Evolutionary conservation across 805 yeast species (phyloP).

Genomic region (Starmerella gropengiesseri): DNA sequence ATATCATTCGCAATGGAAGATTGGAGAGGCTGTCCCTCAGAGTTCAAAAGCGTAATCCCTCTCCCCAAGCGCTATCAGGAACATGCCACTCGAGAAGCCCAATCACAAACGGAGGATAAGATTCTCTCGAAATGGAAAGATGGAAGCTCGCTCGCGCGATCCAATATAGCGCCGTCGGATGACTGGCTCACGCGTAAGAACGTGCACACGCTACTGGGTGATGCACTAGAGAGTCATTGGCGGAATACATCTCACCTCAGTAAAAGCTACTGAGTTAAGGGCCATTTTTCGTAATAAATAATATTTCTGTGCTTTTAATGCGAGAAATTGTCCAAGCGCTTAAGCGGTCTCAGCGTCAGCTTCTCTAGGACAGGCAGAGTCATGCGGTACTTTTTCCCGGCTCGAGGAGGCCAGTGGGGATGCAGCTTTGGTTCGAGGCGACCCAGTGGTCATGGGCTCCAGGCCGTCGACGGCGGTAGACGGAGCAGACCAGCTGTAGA

Average conservation of each 20-base stretch:
- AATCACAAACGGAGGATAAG: background rate
- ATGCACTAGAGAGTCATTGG: no score
- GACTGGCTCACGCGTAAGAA: no score
- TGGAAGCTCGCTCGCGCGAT: background rate
- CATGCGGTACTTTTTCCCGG: background rate
- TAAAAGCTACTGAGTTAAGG: no score
- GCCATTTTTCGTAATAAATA: no score
- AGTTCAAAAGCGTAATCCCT: background rate
- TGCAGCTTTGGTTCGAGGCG: background rate
- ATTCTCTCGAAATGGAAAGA: background rate
- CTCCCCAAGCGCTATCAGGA: background rate
- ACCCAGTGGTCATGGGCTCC: background rate
- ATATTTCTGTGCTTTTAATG: no score
- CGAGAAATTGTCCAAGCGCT: no score
- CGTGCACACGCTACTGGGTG: background rate
- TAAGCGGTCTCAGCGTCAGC: no score
- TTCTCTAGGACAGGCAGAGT: no score
- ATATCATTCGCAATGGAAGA: background rate
- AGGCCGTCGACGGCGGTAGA: constrained; percentile 11
- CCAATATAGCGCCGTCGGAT: no score
- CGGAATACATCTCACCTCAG: no score
- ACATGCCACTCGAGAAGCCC: background rate
- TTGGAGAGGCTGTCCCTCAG: background rate
- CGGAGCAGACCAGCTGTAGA: constrained; percentile 35
- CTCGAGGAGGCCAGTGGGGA: background rate